These are phyloP conservation scores for Cercophora sp. DNA, from an alignment of 495 filamentous ascomycete genomes.

Conservation along the genomic window DNA sequence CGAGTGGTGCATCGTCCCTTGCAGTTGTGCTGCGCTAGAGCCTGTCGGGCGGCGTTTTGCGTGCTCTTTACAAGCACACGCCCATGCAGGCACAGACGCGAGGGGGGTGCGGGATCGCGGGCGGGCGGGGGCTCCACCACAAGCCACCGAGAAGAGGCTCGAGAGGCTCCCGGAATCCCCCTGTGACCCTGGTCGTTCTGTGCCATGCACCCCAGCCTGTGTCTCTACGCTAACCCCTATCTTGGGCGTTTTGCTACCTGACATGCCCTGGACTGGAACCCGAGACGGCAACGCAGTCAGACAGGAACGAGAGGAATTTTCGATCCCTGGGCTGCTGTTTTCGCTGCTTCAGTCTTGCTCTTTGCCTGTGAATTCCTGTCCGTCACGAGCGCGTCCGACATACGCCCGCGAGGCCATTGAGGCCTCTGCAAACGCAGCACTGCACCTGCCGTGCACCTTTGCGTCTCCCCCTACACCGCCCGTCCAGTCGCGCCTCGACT, in stretches of 20 bases:
- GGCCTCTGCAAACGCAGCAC: conserved; percentile 3
- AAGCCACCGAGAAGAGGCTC: not conserved
- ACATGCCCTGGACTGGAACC: conserved; percentile 21
- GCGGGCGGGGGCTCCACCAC: conserved; percentile 1
- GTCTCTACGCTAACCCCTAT: conserved; percentile 30
- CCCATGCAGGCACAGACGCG: not conserved
- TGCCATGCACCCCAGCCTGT: conserved; percentile 19
- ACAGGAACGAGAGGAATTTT: conserved; percentile 19
- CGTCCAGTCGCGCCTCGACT: conserved; percentile 6
- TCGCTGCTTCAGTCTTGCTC: not conserved
- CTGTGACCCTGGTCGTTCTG: conserved; percentile 8
- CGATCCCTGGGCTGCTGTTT: conserved; percentile 7
- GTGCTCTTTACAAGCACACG: conserved; percentile 15
- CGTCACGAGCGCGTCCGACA: conserved; percentile 5
- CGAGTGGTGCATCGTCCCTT: conserved; percentile 19
- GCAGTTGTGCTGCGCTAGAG: conserved; percentile 20
- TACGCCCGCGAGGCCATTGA: conserved; percentile 2
- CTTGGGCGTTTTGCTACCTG: conserved; percentile 30
- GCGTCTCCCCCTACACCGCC: conserved; percentile 16
- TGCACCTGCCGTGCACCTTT: conserved; percentile 8
- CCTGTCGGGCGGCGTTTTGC: conserved; percentile 4
- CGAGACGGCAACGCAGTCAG: conserved; percentile 20
- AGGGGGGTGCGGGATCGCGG: not conserved
- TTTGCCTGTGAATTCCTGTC: conserved; percentile 2
- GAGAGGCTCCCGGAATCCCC: not conserved